Evolutionary conservation across 164 flowering plant species (phyloP).

Genomic region (Vitis labrusca): DNA sequence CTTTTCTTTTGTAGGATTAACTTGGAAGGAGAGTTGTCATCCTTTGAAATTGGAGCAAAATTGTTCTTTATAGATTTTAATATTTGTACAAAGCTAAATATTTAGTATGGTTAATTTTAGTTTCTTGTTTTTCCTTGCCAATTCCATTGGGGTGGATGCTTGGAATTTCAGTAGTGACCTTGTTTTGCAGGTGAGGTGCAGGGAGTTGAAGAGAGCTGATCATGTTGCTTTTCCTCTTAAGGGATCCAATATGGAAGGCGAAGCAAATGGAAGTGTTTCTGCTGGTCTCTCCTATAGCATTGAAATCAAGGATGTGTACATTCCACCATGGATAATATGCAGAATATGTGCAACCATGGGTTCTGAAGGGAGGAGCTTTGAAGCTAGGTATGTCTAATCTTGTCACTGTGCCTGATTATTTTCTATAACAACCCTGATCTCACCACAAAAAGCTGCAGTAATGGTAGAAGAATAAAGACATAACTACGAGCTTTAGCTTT

Average conservation of each 20-base stretch:
- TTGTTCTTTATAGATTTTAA: too few relatives aligned
- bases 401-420: neutral
- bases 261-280: constrained; percentile 23
- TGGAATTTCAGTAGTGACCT: neutral
- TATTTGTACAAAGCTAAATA: too few relatives aligned
- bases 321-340: constrained; percentile 84
- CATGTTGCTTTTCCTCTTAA: constrained; percentile 29
- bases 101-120: too few relatives aligned
- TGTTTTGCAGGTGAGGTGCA: constrained; percentile 71
- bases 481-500: too few relatives aligned
- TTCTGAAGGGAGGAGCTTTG: constrained; percentile 59
- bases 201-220: constrained; percentile 58
- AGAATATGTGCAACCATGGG: constrained; percentile 61
- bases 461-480: too few relatives aligned
- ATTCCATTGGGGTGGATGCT: neutral
- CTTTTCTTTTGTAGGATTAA: neutral
- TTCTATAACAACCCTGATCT: too few relatives aligned
- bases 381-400: constrained; percentile 58
- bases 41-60: neutral
- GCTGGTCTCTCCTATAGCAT: constrained; percentile 56
- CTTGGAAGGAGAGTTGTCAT: neutral
- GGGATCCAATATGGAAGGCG: constrained; percentile 31
- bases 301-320: constrained; percentile 69
- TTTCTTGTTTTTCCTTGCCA: too few relatives aligned
- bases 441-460: too few relatives aligned